Percentiles rank a stretch among this genome's conserved stretches.
These are phyloP conservation scores for Amanita rimosa DNA, from an alignment of 768 basidiomycete genomes.

Conservation along the genomic window DNA sequence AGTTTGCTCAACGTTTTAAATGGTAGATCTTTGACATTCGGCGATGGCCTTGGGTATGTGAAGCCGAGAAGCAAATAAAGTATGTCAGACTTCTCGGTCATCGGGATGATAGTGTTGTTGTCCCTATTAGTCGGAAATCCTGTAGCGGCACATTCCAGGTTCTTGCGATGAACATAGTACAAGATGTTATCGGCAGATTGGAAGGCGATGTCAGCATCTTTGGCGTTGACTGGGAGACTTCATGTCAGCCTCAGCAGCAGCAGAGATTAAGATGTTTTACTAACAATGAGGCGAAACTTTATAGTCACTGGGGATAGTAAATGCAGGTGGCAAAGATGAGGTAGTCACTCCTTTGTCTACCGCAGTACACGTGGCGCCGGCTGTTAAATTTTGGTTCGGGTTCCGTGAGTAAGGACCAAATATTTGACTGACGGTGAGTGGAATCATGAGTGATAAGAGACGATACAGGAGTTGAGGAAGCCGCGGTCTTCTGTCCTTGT, in stretches of 20 bases:
- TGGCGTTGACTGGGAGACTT: conserved; percentile 5
- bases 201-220: conserved; percentile 10
- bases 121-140: conserved; percentile 9
- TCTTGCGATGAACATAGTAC: conserved; percentile 7
- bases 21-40: background rate
- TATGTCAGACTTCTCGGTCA: conserved; percentile 7
- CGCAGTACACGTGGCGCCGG: too few species aligned
- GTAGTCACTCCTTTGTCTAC: too few species aligned
- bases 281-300: background rate
- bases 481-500: too few species aligned
- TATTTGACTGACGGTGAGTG: too few species aligned
- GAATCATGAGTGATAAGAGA: too few species aligned
- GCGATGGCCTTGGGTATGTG: conserved; percentile 6
- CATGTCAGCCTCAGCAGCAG: background rate
- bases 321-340: too few species aligned
- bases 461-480: too few species aligned
- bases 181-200: conserved; percentile 7
- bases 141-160: conserved; percentile 8
- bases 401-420: too few species aligned
- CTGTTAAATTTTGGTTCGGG: too few species aligned
- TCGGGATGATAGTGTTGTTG: background rate
- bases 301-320: too few species aligned
- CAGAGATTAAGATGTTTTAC: background rate
- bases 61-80: conserved; percentile 8
- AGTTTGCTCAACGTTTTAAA: background rate